These are phyloP conservation scores for Volvariella surrecta DNA, from an alignment of 1,284 basidiomycete genomes.

Conservation along the genomic window DNA sequence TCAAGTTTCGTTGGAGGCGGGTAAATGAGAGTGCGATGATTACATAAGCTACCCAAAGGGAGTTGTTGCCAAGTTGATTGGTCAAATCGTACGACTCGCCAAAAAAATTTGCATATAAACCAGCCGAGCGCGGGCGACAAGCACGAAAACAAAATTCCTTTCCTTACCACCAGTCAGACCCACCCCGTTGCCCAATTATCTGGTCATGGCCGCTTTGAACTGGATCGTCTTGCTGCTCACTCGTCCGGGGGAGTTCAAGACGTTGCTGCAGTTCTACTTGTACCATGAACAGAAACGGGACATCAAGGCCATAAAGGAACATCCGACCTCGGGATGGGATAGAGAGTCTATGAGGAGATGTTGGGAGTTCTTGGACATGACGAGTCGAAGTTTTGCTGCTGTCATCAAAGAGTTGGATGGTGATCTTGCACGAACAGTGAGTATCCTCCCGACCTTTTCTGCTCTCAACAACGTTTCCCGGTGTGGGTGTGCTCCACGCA, in stretches of 20 bases:
- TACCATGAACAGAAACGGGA: conserved; percentile 77
- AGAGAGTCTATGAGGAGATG: conserved; percentile 80
- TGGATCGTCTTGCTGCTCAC: conserved; percentile 60
- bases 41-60: not conserved
- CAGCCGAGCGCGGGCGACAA: not conserved
- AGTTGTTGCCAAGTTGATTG: not conserved
- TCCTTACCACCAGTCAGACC: not conserved
- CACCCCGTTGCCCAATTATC: not conserved
- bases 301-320: conserved; percentile 64
- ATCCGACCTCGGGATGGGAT: conserved; percentile 76
- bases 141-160: not conserved
- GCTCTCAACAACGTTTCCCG: not conserved
- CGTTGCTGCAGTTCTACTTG: conserved; percentile 70
- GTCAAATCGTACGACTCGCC: conserved; percentile 10
- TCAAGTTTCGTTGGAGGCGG: conserved; percentile 10
- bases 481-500: not conserved
- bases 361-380: conserved; percentile 87
- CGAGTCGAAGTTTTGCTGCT: conserved; percentile 85
- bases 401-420: conserved; percentile 98
- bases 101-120: not conserved
- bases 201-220: conserved; percentile 27
- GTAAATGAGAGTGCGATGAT: not conserved
- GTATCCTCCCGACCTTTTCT: conserved; percentile 23
- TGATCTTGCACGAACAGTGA: conserved; percentile 84
- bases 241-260: conserved; percentile 72